Percentiles rank a stretch among this genome's conserved stretches.
Evolutionary conservation across 352 stramenopile species (phyloP).

Genomic region (Globisporangium sylvaticum): DNA sequence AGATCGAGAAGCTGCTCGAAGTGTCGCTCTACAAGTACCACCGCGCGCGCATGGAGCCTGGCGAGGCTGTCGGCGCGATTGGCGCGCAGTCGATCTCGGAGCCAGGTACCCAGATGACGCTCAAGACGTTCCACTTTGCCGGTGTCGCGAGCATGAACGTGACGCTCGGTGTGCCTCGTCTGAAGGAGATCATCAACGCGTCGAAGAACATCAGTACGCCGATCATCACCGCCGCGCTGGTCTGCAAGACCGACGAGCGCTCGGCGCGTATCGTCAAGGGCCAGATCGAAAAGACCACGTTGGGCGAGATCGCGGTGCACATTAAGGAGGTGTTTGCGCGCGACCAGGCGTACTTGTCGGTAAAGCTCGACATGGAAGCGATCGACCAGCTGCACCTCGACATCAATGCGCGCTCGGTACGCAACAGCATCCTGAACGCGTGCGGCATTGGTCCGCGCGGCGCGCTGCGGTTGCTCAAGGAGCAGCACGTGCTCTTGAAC

Average conservation of each 20-base stretch:
- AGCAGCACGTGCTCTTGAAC: slow-evolving; percentile 84
- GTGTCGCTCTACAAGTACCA: slow-evolving; percentile 84
- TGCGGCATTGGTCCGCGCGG: slow-evolving; percentile 62
- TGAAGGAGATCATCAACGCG: slow-evolving; percentile 97
- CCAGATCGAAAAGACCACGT: slow-evolving; percentile 98
- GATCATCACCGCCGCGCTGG: slow-evolving; percentile 98
- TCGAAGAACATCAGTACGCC: slow-evolving; percentile 98
- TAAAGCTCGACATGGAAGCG: slow-evolving; percentile 96
- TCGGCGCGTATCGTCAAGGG: slow-evolving; percentile 98
- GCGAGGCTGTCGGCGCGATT: slow-evolving; percentile 96
- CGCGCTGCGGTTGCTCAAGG: slow-evolving; percentile 72
- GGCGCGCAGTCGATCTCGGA: slow-evolving; percentile 97
- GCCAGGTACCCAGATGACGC: slow-evolving; percentile 94
- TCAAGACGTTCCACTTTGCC: slow-evolving; percentile 99
- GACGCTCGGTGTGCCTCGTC: slow-evolving; percentile 98
- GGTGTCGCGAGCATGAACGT: slow-evolving; percentile 99
- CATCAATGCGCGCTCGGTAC: slow-evolving; percentile 90
- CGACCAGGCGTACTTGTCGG: slow-evolving; percentile 93
- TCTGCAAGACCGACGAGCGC: slow-evolving; percentile 95
- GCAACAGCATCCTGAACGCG: slow-evolving; percentile 90
- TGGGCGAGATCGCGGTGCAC: slow-evolving; percentile 94
- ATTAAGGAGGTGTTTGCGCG: slow-evolving; percentile 98
- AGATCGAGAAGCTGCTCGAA: slow-evolving; percentile 78
- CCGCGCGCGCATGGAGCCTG: slow-evolving; percentile 89
- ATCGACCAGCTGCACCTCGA: slow-evolving; percentile 97